Evolutionary conservation across 2,329 filamentous ascomycete species (phyloP).

Genomic region (Calonectria pseudoturangicola): DNA sequence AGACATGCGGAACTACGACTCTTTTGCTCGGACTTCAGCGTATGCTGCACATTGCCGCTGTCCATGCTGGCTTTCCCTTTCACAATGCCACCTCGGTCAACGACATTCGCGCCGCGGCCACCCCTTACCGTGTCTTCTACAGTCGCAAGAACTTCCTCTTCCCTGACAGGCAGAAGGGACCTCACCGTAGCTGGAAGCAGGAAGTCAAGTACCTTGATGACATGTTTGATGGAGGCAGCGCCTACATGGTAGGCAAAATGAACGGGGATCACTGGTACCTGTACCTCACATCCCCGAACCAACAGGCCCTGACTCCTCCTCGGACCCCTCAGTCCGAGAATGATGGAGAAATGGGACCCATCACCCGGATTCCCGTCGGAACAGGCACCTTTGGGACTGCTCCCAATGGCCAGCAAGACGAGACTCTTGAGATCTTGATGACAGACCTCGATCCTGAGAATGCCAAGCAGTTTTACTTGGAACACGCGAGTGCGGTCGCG

Average conservation of each 20-base stretch:
- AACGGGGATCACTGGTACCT: slow-evolving; percentile 99
- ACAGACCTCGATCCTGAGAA: slow-evolving; percentile 81
- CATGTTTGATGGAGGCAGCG: slow-evolving; percentile 93
- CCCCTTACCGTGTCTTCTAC: slow-evolving; percentile 97
- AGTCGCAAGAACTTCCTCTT: slow-evolving; percentile 99
- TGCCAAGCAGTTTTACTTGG: slow-evolving; percentile 82
- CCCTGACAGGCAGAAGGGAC: slow-evolving; percentile 93
- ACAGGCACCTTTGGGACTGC: slow-evolving; percentile 61
- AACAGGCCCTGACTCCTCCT: slow-evolving; percentile 85
- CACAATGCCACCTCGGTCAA: slow-evolving; percentile 79
- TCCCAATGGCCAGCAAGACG: slow-evolving; percentile 77
- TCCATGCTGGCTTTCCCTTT: slow-evolving; percentile 91
- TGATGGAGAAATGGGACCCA: slow-evolving; percentile 57
- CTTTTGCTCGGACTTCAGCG: slow-evolving; percentile 91
- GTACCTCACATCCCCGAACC: slow-evolving; percentile 93
- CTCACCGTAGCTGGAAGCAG: slow-evolving; percentile 97
- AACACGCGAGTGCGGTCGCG: slow-evolving; percentile 90
- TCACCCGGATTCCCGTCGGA: slow-evolving; percentile 74
- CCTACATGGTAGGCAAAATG: slow-evolving; percentile 99
- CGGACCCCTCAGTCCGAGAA: slow-evolving; percentile 79
- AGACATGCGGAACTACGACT: slow-evolving; percentile 98
- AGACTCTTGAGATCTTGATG: slow-evolving; percentile 86
- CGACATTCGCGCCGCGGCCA: slow-evolving; percentile 84
- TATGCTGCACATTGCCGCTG: slow-evolving; percentile 92
- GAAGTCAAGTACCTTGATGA: slow-evolving; percentile 95